A percentile compares a stretch with the other conserved stretches of the same genome.
Conservation (phyloP, 1,284 basidiomycete genomes). For the Puccinia polysora region DNA sequence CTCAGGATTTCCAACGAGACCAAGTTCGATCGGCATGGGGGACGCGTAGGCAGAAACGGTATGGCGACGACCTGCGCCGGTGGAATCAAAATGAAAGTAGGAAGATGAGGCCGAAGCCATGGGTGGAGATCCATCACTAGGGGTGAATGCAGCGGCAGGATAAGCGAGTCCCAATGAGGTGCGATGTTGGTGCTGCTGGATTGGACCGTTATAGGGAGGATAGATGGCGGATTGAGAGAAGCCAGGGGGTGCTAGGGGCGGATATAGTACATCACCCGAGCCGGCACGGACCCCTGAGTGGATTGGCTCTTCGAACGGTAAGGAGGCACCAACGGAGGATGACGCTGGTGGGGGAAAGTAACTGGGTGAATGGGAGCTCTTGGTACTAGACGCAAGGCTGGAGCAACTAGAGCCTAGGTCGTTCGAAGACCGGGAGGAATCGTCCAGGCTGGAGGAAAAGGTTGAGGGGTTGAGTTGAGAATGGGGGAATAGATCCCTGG, state of each 20-base stretch:
- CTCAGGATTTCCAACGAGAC: conserved; percentile 10
- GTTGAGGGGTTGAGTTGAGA: not conserved
- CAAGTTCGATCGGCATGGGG: conserved; percentile 18
- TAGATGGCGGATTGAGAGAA: not conserved
- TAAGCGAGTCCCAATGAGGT: conserved; percentile 2
- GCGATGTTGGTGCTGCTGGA: not conserved
- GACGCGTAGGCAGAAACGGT: conserved; percentile 32
- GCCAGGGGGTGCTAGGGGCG: not conserved
- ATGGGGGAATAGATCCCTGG: not conserved
- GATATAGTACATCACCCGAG: not conserved
- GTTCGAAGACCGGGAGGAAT: conserved; percentile 11
- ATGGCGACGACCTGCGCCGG: conserved; percentile 21
- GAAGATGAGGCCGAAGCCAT: conserved; percentile 9
- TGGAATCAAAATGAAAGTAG: conserved; percentile 13
- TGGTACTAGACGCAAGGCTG: conserved; percentile 16
- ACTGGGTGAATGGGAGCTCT: not conserved
- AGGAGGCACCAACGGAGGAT: not conserved
- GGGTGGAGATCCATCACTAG: conserved; percentile 33
- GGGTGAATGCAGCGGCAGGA: conserved; percentile 35
- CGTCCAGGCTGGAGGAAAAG: not conserved
- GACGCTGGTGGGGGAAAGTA: not conserved
- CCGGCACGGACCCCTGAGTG: not conserved
- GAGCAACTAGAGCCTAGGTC: conserved; percentile 25
- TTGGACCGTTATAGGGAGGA: conserved; percentile 2
- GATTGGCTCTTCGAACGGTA: conserved; percentile 1